These are phyloP conservation scores for Chlorella ohadii DNA, from an alignment of 139 green algal genomes.

Conservation along the genomic window DNA sequence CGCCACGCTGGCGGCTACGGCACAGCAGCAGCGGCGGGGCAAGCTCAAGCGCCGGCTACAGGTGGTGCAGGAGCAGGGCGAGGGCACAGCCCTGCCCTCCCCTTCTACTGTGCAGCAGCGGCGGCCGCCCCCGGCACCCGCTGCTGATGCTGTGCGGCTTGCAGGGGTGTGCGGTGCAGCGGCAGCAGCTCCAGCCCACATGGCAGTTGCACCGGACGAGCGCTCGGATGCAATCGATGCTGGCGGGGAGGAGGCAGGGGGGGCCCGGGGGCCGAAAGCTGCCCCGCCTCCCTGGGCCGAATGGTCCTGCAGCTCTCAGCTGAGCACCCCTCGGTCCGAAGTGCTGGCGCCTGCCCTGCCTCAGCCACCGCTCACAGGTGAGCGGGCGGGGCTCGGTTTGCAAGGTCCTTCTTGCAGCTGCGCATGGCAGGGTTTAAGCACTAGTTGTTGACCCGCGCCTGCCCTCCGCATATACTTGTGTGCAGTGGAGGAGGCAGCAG, in stretches of 20 bases:
- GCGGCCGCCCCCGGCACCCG: neutral
- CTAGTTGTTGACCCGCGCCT: no score
- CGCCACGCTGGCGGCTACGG: neutral
- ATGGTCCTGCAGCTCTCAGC: slow-evolving; percentile 18
- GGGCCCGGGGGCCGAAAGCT: neutral
- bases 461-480: no score
- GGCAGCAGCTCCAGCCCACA: neutral
- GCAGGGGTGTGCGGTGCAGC: neutral
- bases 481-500: slow-evolving; percentile 16
- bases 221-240: neutral
- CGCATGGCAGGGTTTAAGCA: no score
- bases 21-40: neutral
- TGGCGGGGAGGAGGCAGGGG: neutral
- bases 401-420: neutral
- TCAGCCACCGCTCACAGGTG: slow-evolving; percentile 18
- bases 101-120: slow-evolving; percentile 15
- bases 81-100: neutral
- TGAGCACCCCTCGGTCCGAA: neutral
- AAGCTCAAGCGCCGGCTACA: slow-evolving; percentile 22
- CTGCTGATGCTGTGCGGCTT: neutral
- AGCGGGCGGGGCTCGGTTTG: neutral
- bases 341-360: no score
- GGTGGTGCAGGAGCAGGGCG: neutral
- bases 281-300: neutral
- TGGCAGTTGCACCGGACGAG: neutral